Conservation (phyloP, 176 grass and related monocot species). For the Cymbopogon citratus region DNA sequence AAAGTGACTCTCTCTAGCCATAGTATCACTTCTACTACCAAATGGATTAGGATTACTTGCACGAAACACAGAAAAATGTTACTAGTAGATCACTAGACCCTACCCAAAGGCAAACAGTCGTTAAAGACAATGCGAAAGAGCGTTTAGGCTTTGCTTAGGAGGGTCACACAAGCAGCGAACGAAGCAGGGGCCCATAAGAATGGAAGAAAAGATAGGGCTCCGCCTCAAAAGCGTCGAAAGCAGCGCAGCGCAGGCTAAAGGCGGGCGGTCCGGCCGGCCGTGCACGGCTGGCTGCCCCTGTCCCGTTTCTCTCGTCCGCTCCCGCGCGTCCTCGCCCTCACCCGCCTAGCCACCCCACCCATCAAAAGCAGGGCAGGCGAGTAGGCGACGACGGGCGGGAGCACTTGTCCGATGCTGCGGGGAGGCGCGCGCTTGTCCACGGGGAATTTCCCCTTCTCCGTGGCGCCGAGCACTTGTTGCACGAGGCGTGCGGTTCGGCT, state of each 20-base stretch:
- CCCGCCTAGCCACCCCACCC: slow-evolving; percentile 16
- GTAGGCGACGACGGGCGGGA: too few relatives aligned
- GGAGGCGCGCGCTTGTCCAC: slow-evolving; percentile 49
- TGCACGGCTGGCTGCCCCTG: neutral
- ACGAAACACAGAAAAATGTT: slow-evolving; percentile 1
- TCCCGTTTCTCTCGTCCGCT: slow-evolving; percentile 53
- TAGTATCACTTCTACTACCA: neutral
- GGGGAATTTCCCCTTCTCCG: slow-evolving; percentile 30
- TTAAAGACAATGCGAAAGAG: too few relatives aligned
- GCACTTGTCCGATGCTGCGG: slow-evolving; percentile 62
- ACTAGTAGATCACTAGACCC: slow-evolving; percentile 11
- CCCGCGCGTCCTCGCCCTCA: neutral
- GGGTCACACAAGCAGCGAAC: neutral
- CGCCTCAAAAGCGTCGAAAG: slow-evolving; percentile 93
- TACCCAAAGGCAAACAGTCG: neutral
- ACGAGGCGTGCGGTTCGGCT: neutral
- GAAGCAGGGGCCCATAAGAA: slow-evolving; percentile 23
- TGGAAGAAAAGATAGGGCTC: slow-evolving; percentile 34
- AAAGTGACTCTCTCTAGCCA: neutral
- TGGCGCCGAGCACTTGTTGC: slow-evolving; percentile 27
- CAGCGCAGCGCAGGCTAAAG: neutral
- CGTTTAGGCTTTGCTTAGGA: too few relatives aligned
- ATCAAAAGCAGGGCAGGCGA: slow-evolving; percentile 53
- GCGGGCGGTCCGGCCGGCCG: neutral
- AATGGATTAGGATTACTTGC: neutral